Base-by-base conservation (phyloP, 2,329 filamentous ascomycete genomes). In the Rhynchosporium secalis region DNA sequence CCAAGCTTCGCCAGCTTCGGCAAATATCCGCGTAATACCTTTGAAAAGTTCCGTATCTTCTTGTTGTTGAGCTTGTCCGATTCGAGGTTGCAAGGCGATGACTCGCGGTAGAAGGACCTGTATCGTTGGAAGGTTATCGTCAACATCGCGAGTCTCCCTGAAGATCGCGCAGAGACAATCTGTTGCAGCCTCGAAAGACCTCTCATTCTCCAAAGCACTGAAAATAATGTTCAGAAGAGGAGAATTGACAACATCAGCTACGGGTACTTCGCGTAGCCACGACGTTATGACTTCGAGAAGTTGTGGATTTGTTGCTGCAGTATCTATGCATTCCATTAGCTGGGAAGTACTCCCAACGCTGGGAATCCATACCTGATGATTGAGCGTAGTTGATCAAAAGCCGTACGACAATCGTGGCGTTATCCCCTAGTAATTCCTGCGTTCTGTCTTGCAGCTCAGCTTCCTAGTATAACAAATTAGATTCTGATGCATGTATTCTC, bases 221-320 rank as follows among this genome's bases (percentile, higher is more conserved):
- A 97, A 86, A 56, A 97, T 85, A 58, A 93, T 82, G 68, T 91
- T 86, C 69, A 99, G 81, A 13, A 99, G 81, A 6, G 93, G 89
- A 1, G 94, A 97, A 70, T 88, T 89, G 68, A 96, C 89, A 66
- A 99, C 86, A 65, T 90, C 88, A 66, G 83, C 83, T 54, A 96
- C 85, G 0, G 94, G 91, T 6, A 99, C 91, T 77, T 99, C 95
- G 70, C 92, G 86, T 69, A 98, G 84, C 95, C 95, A 99, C 3
- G 95, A 97, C 38, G 92, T 96, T 70, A 98, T 92, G 75, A 95
- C 98, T 72, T 97, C 92, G 75, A 98, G 87, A 54, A 99, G 83
- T 72, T 93, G 90, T 2, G 94, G 93, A 72, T 97, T 96, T 66
- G 88, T 89, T 8, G 92, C 85, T 29, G 94, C 92, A 54, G 86